Evolutionary conservation across 495 filamentous ascomycete species (phyloP), one percentile per base, ranked within the genome.

Genomic region (Pyronema domesticum): DNA sequence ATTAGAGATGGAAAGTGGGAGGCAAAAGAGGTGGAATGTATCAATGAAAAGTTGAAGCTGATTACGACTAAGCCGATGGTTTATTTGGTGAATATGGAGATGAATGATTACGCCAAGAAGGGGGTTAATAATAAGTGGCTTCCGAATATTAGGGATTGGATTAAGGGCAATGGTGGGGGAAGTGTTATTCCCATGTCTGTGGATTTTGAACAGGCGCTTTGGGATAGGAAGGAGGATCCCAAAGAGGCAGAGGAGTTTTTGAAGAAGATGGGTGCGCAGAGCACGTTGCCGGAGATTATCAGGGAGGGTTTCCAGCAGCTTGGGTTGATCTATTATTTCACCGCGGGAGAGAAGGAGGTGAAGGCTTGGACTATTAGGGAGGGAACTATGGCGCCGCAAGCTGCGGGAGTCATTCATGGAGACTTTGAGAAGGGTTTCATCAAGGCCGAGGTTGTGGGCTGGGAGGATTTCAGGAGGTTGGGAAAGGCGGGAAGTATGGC

Each of bases 301-400:
- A 65, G 61, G 23, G 57, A 60, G 57, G 63, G 63, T 9, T 67
- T 66, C 53, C 64, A 56, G n/a, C 62, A 63, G 46, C 56, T 67
- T 3, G 63, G 64, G 0, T 46, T 68, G 35, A 60, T 64, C 34
- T 67, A 67, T 49, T 67, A 65, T 56, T 68, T 68, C 55, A 68
- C 65, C n/a, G 64, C 63, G 4, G 67, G 65, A 30, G 63, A 65
- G 58, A 67, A 68, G 48, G 67, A 68, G 55, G 63, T 68, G 49
- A 53, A 63, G 34, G 65, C 62, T 55, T 68, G 67, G 67, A 62
- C 65, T 3, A 65, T 68, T 34, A 11, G 48, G 9, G 48, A 58
- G 18, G 56, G 56, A 7, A 34, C 14, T 6, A 34, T 58, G 18
- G 56, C 56, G 10, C 56, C 56, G 7, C 56, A 58, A 44, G 56